Evolutionary conservation across 768 basidiomycete species (phyloP).

Genomic region (Boletellus ananas): DNA sequence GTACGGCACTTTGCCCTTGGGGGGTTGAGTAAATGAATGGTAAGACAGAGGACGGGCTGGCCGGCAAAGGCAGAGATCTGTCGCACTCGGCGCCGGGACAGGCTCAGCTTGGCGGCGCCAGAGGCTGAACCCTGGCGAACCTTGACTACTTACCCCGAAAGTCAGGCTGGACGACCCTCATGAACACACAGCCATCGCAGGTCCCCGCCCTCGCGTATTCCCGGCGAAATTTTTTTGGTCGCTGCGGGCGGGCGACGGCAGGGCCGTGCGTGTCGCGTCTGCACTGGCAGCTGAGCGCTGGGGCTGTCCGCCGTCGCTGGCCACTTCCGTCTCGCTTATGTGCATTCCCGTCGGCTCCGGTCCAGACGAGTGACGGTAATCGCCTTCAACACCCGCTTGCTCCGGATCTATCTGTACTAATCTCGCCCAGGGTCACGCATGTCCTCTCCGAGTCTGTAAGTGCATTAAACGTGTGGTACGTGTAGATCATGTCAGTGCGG

Average conservation of each 20-base stretch:
- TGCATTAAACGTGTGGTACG: constrained; percentile 26
- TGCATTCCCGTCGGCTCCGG: constrained; percentile 14
- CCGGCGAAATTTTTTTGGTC: constrained; percentile 33
- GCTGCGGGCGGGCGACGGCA: constrained; percentile 14
- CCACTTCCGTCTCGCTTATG: constrained; percentile 4
- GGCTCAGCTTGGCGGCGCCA: constrained; percentile 26
- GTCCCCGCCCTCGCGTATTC: constrained; percentile 38
- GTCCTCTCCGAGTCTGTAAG: too few relatives aligned
- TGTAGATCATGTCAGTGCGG: constrained; percentile 27
- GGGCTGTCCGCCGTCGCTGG: neutral
- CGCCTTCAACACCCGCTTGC: too few relatives aligned
- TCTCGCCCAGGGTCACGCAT: too few relatives aligned
- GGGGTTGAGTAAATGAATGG: constrained; percentile 27
- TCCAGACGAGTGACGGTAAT: too few relatives aligned
- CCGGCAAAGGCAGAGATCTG: constrained; percentile 15
- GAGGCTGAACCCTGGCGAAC: constrained; percentile 30
- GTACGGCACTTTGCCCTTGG: constrained; percentile 29
- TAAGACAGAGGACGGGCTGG: constrained; percentile 9
- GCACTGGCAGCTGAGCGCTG: neutral
- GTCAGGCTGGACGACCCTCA: constrained; percentile 29
- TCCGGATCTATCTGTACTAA: too few relatives aligned
- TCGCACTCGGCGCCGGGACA: constrained; percentile 21
- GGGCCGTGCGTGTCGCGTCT: constrained; percentile 5
- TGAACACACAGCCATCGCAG: constrained; percentile 37
- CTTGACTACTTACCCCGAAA: constrained; percentile 34